Evolutionary conservation across 2,329 filamentous ascomycete genomes (phyloP), one percentile per base, ranked within the genome.

Genomic region (Penicillium psychrosexuale): DNA sequence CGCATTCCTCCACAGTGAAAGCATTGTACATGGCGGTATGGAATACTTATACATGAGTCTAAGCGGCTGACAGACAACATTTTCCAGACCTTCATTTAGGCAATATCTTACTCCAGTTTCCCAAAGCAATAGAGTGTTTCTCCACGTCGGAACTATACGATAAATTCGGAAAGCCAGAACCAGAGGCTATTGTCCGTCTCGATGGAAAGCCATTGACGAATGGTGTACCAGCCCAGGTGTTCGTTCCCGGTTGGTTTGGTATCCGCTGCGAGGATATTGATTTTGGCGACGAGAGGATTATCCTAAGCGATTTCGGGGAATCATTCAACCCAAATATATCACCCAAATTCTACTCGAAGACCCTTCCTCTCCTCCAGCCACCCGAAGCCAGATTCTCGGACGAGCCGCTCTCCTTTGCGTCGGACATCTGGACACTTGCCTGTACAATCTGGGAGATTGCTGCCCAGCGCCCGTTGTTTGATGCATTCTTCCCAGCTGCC

Each of bases 351-450:
- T 48, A 24, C 7, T 64, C 62, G 9, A 61, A 70, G 51, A 69
- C 63, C 9, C 65, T 62, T 34, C 57, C 61, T 40, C 42, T 63
- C 43, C 57, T 72, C 27, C 64, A 65, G 3, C 69, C 70, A 19
- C 74, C 73, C 0, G 72, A 75, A 56, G 62, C 66, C 8, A 53
- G 60, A 15, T 76, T 76, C 46, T 69, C 68, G 7, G 55, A 56
- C 13, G 63, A 43, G 5, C 68, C 73, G 1, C 70, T 76, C 13
- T 67, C 69, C 8, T 71, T 71, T 47, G 13, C 65, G 8, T 72
- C 70, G 1, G 72, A 77, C 46, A 71, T 75, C 15, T 76, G 71
- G 72, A 73, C 67, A 31, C 66, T 76, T 22, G 68, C 65, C 1
- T 77, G 72, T 55, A 61, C 63, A 0, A 71, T 76, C 27, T 77